Evolutionary conservation across 2,329 filamentous ascomycete species (phyloP).

Genomic region (Pestalotiopsis sp.): DNA sequence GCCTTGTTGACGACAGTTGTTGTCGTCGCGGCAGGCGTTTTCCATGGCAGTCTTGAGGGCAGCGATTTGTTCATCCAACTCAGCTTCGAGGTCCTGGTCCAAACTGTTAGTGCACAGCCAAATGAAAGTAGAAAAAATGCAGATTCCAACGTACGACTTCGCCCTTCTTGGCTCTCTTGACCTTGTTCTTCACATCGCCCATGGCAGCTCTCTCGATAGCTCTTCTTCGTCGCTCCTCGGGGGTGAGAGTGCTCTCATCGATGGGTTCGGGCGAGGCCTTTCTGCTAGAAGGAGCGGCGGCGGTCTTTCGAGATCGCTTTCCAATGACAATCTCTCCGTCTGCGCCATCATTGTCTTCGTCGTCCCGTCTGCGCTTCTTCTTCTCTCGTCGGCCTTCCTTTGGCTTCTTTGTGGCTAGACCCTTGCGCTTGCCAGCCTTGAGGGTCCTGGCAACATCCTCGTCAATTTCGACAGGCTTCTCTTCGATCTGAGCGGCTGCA

Average conservation of each 20-base stretch:
- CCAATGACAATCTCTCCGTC: conserved; percentile 47
- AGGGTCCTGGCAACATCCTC: conserved; percentile 66
- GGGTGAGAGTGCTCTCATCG: conserved; percentile 77
- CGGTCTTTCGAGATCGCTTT: conserved; percentile 50
- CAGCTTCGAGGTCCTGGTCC: conserved; percentile 80
- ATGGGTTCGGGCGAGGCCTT: conserved; percentile 63
- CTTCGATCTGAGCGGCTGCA: conserved; percentile 63
- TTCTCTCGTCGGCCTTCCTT: conserved; percentile 74
- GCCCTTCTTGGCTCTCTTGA: conserved; percentile 75
- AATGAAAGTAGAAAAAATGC: neutral
- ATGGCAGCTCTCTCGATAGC: conserved; percentile 89
- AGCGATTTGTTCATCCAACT: conserved; percentile 88
- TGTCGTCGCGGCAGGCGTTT: conserved; percentile 83
- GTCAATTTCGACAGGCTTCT: conserved; percentile 68
- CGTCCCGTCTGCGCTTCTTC: conserved; percentile 58
- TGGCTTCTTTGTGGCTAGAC: conserved; percentile 71
- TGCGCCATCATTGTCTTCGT: conserved; percentile 52
- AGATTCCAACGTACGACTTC: conserved; percentile 69
- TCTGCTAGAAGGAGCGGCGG: conserved; percentile 43
- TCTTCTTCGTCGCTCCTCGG: conserved; percentile 81
- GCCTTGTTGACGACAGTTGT: conserved; percentile 75
- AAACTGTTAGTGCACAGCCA: conserved; percentile 24
- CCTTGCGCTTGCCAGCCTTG: conserved; percentile 69
- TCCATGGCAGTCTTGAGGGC: conserved; percentile 90
- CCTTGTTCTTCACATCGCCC: conserved; percentile 81